These are phyloP conservation scores for Penicillium salamii DNA, from an alignment of 495 filamentous ascomycete species.

Conservation along the genomic window DNA sequence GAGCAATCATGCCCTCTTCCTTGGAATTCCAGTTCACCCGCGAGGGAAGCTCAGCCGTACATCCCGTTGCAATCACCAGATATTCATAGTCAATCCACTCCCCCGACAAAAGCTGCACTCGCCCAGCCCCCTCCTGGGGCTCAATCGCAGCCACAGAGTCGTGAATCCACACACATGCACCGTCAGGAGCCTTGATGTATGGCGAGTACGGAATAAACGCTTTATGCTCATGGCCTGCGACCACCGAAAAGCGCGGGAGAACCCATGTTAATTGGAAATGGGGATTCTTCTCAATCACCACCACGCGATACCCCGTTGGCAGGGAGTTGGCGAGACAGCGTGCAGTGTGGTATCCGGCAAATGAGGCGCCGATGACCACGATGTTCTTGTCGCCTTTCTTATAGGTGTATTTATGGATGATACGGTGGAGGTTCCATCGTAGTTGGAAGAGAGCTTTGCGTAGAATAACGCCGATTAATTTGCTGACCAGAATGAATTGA, in stretches of 20 bases:
- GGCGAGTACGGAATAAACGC: conserved; percentile 45
- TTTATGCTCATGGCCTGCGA: conserved; percentile 36
- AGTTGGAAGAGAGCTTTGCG: conserved; percentile 18
- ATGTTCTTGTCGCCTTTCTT: conserved; percentile 32
- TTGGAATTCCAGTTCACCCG: conserved; percentile 8
- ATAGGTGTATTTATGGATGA: conserved; percentile 15
- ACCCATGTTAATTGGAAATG: conserved; percentile 60
- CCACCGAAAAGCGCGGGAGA: conserved; percentile 43
- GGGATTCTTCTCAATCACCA: conserved; percentile 55
- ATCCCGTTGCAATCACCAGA: conserved; percentile 36
- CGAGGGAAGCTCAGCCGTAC: conserved; percentile 14
- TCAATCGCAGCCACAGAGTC: conserved; percentile 2
- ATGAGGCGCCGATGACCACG: conserved; percentile 55
- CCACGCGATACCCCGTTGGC: conserved; percentile 47
- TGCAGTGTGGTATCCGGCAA: conserved; percentile 48
- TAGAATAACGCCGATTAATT: conserved; percentile 16
- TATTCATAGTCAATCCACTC: conserved; percentile 28
- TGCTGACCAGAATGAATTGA: conserved; percentile 5
- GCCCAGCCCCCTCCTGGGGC: background rate
- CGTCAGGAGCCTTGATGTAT: conserved; percentile 20
- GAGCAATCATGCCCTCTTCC: conserved; percentile 16
- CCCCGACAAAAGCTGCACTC: conserved; percentile 10
- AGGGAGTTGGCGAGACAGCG: conserved; percentile 44
- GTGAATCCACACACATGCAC: conserved; percentile 43
- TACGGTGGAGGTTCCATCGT: conserved; percentile 11